These are phyloP conservation scores for Populus simonii DNA, from an alignment of 345 rosid species.

Conservation along the genomic window DNA sequence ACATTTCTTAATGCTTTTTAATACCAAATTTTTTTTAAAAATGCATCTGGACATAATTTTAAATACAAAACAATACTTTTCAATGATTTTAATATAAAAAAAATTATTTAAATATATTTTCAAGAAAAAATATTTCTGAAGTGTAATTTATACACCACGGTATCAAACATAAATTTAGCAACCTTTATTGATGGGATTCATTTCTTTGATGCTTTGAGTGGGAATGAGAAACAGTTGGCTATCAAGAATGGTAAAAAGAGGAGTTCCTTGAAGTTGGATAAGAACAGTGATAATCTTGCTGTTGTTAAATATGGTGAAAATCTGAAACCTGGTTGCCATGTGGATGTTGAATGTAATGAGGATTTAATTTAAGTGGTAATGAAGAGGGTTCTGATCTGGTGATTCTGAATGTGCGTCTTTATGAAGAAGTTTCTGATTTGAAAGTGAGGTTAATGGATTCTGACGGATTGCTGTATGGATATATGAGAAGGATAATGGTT, in stretches of 20 bases:
- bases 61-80: too few species aligned
- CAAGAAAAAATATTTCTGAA: too few species aligned
- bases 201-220: conserved; percentile 58
- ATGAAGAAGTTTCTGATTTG: conserved; percentile 57
- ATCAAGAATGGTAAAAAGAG: conserved; percentile 16
- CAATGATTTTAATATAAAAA: too few species aligned
- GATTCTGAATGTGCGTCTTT: conserved; percentile 53
- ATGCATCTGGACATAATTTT: too few species aligned
- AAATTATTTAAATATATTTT: too few species aligned
- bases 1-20: too few species aligned
- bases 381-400: conserved; percentile 30
- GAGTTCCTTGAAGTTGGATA: conserved; percentile 30
- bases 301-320: conserved; percentile 50
- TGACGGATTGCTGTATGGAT: conserved; percentile 58
- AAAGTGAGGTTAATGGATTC: conserved; percentile 53
- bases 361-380: conserved; percentile 14
- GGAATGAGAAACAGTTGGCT: conserved; percentile 28
- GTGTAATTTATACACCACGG: too few species aligned
- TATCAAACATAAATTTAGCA: too few species aligned
- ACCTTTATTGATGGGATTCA: conserved; percentile 77
- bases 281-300: conserved; percentile 41
- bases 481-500: conserved; percentile 28
- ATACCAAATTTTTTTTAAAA: too few species aligned
- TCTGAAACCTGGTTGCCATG: conserved; percentile 5
- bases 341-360: conserved; percentile 21